phyloP scores from a whole-genome alignment of 1,284 basidiomycete species.

The Cryptococcus maquisensis region DNA sequence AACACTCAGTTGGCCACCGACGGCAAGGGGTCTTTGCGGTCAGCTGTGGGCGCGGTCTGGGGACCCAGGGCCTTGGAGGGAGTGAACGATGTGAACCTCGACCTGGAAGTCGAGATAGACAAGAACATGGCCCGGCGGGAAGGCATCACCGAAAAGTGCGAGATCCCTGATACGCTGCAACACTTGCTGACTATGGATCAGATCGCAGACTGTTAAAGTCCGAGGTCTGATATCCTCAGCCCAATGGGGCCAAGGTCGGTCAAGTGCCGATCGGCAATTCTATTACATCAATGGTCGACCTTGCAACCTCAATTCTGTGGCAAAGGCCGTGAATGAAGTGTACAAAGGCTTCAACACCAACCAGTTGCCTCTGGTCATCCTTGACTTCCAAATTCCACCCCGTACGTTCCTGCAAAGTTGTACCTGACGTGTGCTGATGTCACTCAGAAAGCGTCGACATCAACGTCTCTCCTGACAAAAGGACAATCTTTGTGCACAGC shows the following conservation, averaged over 20 bases:
- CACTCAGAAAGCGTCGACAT: slow-evolving; percentile 76
- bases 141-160: slow-evolving; percentile 32
- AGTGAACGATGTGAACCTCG: slow-evolving; percentile 67
- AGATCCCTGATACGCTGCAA: neutral
- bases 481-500: slow-evolving; percentile 87
- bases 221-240: slow-evolving; percentile 43
- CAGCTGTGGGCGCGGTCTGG: slow-evolving; percentile 76
- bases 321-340: slow-evolving; percentile 82
- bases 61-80: slow-evolving; percentile 73
- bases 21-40: slow-evolving; percentile 59
- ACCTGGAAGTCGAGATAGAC: slow-evolving; percentile 65
- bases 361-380: slow-evolving; percentile 76
- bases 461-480: slow-evolving; percentile 95
- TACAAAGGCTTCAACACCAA: slow-evolving; percentile 78
- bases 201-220: slow-evolving; percentile 33
- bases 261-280: slow-evolving; percentile 80
- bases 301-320: slow-evolving; percentile 73
- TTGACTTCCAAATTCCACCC: slow-evolving; percentile 74
- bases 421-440: slow-evolving; percentile 2
- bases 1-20: slow-evolving; percentile 69
- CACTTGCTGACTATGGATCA: slow-evolving; percentile 10
- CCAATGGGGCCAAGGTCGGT: slow-evolving; percentile 58
- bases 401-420: slow-evolving; percentile 49
- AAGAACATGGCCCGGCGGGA: slow-evolving; percentile 50
- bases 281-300: slow-evolving; percentile 93